Conservation (phyloP, 139 green algal genomes). For the Deuterostichococcus epilithicus region DNA sequence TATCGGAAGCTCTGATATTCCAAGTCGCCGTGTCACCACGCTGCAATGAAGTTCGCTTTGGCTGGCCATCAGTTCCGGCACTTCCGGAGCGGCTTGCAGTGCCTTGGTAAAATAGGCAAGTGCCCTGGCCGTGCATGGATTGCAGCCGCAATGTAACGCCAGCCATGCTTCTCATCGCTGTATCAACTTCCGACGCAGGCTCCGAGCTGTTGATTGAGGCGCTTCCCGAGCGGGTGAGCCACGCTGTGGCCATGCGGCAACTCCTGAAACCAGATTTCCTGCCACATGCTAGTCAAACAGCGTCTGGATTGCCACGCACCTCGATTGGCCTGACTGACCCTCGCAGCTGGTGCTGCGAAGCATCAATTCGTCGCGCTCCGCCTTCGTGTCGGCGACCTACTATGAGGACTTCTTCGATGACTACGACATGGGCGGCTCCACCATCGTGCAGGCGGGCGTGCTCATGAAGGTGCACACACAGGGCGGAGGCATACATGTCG, state of each 20-base stretch:
- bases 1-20: too few relatives aligned
- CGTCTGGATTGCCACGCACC: background rate
- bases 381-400: conserved; percentile 60
- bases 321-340: background rate
- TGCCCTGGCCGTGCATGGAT: too few relatives aligned
- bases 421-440: conserved; percentile 53
- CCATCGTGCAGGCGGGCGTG: conserved; percentile 52
- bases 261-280: conserved; percentile 2
- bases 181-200: conserved; percentile 24
- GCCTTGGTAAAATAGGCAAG: background rate
- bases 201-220: conserved; percentile 62
- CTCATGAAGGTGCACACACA: conserved; percentile 64
- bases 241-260: background rate
- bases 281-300: conserved; percentile 1
- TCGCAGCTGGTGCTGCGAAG: conserved; percentile 55
- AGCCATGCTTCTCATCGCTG: background rate
- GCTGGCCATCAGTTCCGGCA: background rate
- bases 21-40: too few relatives aligned
- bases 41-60: background rate
- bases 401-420: conserved; percentile 50
- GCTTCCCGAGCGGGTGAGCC: conserved; percentile 37
- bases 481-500: too few relatives aligned
- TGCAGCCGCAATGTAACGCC: too few relatives aligned
- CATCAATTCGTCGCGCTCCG: conserved; percentile 66
- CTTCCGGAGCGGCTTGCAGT: background rate